phyloP scores from a whole-genome alignment of 345 rosid genomes.

The Heritiera fomes region DNA sequence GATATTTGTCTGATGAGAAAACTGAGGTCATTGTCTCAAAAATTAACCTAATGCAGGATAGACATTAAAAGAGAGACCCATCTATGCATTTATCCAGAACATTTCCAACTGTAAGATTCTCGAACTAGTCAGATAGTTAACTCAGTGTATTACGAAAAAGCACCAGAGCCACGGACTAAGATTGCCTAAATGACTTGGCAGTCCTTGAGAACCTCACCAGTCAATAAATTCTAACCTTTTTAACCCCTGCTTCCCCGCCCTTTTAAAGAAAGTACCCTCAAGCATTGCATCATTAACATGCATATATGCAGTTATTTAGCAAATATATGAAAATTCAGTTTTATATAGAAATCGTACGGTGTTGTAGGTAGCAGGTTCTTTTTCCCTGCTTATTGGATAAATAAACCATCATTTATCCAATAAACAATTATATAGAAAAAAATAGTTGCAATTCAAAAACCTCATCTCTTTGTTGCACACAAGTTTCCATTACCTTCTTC shows the following conservation, averaged over 20 bases:
- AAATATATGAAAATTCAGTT: neutral
- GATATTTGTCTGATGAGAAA: neutral
- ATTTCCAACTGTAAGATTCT: neutral
- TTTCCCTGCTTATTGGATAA: no score
- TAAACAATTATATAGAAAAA: neutral
- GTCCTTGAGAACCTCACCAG: neutral
- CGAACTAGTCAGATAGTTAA: no score
- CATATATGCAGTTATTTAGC: neutral
- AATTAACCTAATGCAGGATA: neutral
- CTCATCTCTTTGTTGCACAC: neutral
- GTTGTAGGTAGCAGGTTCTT: no score
- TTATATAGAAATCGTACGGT: neutral
- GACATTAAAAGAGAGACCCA: neutral
- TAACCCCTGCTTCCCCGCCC: no score
- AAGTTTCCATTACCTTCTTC: slow-evolving; percentile 48
- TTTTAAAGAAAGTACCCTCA: neutral
- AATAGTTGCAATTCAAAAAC: neutral
- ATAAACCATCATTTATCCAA: no score
- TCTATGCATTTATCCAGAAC: neutral
- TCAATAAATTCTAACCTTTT: neutral
- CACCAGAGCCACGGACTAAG: neutral
- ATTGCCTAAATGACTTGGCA: neutral
- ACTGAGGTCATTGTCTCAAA: neutral
- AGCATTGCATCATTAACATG: neutral
- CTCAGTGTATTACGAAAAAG: no score